Evolutionary conservation across 2,329 filamentous ascomycete genomes (phyloP).

Genomic region (Beauveria bassiana): DNA sequence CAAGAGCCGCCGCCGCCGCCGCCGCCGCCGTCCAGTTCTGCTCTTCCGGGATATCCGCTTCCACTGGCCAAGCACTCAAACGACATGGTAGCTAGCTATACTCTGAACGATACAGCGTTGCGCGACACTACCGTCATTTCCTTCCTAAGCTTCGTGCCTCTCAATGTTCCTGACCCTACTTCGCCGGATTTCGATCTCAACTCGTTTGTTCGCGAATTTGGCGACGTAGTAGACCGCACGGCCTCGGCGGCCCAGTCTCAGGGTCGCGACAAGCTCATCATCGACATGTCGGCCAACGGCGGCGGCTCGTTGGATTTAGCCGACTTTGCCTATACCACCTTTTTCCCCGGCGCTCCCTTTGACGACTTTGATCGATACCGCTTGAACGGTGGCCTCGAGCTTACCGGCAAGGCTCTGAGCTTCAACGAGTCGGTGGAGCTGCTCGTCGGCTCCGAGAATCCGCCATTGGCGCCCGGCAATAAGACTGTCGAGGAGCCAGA

Average conservation of each 20-base stretch:
- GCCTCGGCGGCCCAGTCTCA: slow-evolving; percentile 28
- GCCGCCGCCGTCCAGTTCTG: not conserved
- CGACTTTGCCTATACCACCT: slow-evolving; percentile 1
- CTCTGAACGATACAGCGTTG: slow-evolving; percentile 17
- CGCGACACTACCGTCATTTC: slow-evolving; percentile 20
- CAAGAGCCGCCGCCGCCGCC: not conserved
- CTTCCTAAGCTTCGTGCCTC: slow-evolving; percentile 15
- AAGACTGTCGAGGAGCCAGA: not conserved
- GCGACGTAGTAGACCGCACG: slow-evolving; percentile 22
- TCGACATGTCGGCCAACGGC: slow-evolving; percentile 53
- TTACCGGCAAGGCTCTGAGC: not conserved
- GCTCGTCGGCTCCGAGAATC: not conserved
- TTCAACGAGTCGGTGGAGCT: not conserved
- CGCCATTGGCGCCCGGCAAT: not conserved
- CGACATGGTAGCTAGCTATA: slow-evolving; percentile 20
- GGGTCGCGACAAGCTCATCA: slow-evolving; percentile 50
- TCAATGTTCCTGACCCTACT: not conserved
- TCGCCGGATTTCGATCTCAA: slow-evolving; percentile 14
- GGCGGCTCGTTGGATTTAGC: slow-evolving; percentile 35
- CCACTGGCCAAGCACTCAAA: slow-evolving; percentile 18
- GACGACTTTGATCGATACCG: slow-evolving; percentile 3
- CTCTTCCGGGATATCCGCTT: slow-evolving; percentile 18
- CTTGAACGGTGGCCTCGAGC: not conserved
- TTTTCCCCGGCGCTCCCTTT: not conserved
- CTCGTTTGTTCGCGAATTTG: slow-evolving; percentile 28